These are phyloP conservation scores for Metschnikowia aberdeeniae DNA, from an alignment of 805 yeast species.

Conservation along the genomic window DNA sequence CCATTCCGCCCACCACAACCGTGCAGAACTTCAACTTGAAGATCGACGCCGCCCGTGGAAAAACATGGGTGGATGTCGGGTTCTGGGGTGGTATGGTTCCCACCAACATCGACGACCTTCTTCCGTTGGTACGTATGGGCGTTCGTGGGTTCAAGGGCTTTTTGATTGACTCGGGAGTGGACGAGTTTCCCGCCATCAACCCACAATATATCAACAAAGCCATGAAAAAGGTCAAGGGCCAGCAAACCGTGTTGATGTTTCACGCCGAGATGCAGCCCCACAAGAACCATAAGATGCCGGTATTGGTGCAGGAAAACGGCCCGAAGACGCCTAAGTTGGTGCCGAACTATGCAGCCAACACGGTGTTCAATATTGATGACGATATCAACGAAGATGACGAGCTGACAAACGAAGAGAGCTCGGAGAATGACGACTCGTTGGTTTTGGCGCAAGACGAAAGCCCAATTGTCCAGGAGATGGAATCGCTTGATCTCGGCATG, in stretches of 20 bases:
- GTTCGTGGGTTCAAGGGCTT: conserved; percentile 94
- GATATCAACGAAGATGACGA: conserved; percentile 13
- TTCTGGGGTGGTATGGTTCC: conserved; percentile 98
- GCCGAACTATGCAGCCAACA: conserved; percentile 19
- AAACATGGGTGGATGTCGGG: conserved; percentile 90
- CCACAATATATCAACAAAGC: conserved; percentile 64
- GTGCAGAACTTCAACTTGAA: conserved; percentile 70
- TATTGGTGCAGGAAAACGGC: conserved; percentile 22
- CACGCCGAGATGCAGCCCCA: conserved; percentile 82
- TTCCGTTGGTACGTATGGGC: conserved; percentile 77
- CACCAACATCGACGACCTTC: conserved; percentile 60
- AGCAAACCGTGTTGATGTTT: conserved; percentile 76
- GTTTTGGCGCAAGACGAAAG: conserved; percentile 1
- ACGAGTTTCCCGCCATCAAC: conserved; percentile 83
- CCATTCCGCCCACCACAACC: conserved; percentile 93
- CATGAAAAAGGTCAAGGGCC: conserved; percentile 55
- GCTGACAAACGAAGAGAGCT: conserved; percentile 9
- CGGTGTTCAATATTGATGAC: conserved; percentile 17
- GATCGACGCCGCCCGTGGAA: conserved; percentile 70
- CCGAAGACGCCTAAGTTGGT: conserved; percentile 23
- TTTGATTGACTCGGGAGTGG: conserved; percentile 92
- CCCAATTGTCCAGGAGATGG: conserved; percentile 24
- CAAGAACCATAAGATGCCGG: conserved; percentile 19
- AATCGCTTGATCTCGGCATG: conserved; percentile 34
- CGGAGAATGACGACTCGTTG: conserved; percentile 6